Base-by-base conservation (phyloP, 257 asterid genomes). In the Nicotiana noctiflora region DNA sequence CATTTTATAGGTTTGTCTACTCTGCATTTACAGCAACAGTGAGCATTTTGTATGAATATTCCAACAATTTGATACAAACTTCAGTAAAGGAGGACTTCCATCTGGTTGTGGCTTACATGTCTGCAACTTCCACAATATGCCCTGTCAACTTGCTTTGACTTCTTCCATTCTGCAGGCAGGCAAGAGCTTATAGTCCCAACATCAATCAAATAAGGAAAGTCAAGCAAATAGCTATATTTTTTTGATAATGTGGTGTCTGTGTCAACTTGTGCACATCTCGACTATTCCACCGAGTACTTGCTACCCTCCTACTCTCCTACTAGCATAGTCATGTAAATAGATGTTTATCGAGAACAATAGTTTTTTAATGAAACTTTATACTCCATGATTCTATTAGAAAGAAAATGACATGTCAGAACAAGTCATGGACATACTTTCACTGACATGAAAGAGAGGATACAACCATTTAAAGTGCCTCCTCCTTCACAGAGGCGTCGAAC, bases 381-480 rank as follows among this genome's bases (percentile, higher is more conserved):
- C n/a, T n/a, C n/a, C n/a, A 23, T 79, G 37, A 74, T 84, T 37
- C 18, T 25, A 70, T 61, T 82, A 64, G 81, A 80, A 76, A 83
- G 60, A 56, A 76, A 32, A 23, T 59, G 77, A 19, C 40, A 40
- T 0, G 63, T 14, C 14, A 83, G 75, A 86, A 82, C 80, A 23
- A 55, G 66, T 63, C 80, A 82, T 70, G 84, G 86, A 83, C 80
- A 76, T 75, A 66, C 44, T 65, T 79, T 81, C 81, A 76, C 72
- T 12, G 37, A 74, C 82, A 81, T 83, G 82, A n/a, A n/a, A n/a
- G n/a, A 84, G 66, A 84, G 81, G 63, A 79, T 51, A 81, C 85
- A 62, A 81, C 81, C 72, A 85, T 85, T 88, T 84, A 83, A 83
- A 62, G 82, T 85, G 91, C 65, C 91, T 86, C 88, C 88, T 85